Evolutionary conservation across 1,284 basidiomycete species (phyloP).

Genomic region (Pseudozyma pruni): DNA sequence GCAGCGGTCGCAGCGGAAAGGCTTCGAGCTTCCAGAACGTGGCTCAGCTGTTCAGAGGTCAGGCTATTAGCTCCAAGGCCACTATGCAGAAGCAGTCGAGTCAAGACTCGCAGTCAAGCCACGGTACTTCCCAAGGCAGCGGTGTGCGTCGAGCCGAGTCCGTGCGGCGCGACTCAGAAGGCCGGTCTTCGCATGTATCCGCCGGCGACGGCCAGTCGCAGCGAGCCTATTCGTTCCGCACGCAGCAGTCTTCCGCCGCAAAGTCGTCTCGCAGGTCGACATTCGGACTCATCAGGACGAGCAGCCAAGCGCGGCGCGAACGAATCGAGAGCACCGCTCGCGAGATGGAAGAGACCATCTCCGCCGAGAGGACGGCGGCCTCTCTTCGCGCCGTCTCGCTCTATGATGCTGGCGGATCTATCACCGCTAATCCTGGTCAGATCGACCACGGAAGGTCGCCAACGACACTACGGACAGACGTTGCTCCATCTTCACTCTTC

Average conservation of each 20-base stretch:
- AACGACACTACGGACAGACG: constrained; percentile 20
- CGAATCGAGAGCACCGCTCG: constrained; percentile 21
- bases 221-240: constrained; percentile 29
- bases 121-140: not conserved
- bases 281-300: constrained; percentile 26
- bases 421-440: not conserved
- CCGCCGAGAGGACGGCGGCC: constrained; percentile 31
- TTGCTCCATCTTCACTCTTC: constrained; percentile 34
- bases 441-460: constrained; percentile 8
- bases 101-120: constrained; percentile 20
- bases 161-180: constrained; percentile 22
- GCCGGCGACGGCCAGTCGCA: constrained; percentile 39
- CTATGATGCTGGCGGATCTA: constrained; percentile 15
- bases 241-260: constrained; percentile 25
- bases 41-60: constrained; percentile 7
- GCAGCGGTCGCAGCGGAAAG: constrained; percentile 18
- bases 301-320: constrained; percentile 25
- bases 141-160: not conserved
- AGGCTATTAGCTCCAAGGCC: not conserved
- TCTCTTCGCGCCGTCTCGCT: constrained; percentile 39
- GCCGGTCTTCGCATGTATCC: constrained; percentile 32
- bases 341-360: constrained; percentile 36
- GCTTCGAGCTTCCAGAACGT: constrained; percentile 28
- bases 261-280: constrained; percentile 33
- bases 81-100: constrained; percentile 15